phyloP scores from a whole-genome alignment of 306 rosid species.

The Sindora glabra region DNA sequence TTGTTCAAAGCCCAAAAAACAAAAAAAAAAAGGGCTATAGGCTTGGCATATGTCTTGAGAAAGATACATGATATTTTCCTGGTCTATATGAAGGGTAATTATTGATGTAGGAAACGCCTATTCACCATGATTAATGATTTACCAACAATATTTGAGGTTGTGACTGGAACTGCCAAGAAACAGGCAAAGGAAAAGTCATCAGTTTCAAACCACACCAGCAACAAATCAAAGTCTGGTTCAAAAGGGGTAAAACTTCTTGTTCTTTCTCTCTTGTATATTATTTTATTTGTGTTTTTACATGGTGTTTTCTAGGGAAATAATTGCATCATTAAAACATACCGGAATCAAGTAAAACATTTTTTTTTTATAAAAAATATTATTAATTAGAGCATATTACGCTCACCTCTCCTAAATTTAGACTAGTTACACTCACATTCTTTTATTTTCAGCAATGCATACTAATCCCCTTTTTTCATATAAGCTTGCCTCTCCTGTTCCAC shows the following conservation, averaged over 20 bases:
- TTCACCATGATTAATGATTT: conserved; percentile 60
- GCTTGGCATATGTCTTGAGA: background rate
- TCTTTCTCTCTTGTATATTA: background rate
- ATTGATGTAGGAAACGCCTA: conserved; percentile 44
- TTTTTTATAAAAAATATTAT: too few relatives aligned
- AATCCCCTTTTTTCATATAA: too few relatives aligned
- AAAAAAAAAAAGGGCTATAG: background rate
- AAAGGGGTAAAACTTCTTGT: conserved; percentile 45
- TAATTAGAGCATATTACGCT: too few relatives aligned
- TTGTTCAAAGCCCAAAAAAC: background rate
- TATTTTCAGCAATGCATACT: too few relatives aligned
- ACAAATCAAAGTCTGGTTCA: conserved; percentile 54
- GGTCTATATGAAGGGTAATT: background rate
- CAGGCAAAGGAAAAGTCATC: conserved; percentile 52
- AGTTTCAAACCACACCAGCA: conserved; percentile 42
- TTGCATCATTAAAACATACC: background rate
- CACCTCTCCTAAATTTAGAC: too few relatives aligned
- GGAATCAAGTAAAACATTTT: too few relatives aligned
- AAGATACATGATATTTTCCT: background rate
- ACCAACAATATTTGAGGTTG: conserved; percentile 59
- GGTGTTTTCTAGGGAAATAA: background rate
- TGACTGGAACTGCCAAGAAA: conserved; percentile 40
- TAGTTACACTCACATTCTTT: too few relatives aligned
- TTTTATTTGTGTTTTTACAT: background rate
- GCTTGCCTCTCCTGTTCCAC: too few relatives aligned